Evolutionary conservation across 257 asterid species (phyloP).

Genomic region (Ajuga chamaepitys): DNA sequence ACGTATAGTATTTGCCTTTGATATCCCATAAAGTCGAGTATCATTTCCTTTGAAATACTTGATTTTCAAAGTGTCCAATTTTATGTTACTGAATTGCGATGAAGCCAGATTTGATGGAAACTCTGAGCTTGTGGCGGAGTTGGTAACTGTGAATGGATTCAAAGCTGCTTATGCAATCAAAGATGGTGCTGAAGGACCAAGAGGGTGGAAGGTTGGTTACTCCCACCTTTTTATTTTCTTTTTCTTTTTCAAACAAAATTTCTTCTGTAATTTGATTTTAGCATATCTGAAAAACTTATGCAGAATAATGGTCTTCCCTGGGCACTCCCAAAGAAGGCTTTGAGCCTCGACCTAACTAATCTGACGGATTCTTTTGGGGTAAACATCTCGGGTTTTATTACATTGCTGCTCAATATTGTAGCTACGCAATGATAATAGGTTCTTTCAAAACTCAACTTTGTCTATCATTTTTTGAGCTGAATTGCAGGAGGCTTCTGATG

Average conservation of each 20-base stretch:
- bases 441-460: background rate
- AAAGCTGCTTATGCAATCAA: slow-evolving; percentile 90
- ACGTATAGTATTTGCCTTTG: too few relatives aligned
- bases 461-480: background rate
- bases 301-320: slow-evolving; percentile 98
- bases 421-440: too few relatives aligned
- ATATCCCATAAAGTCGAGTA: background rate
- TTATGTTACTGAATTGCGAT: slow-evolving; percentile 37
- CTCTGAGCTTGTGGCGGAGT: slow-evolving; percentile 96
- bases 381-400: slow-evolving; percentile 1
- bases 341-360: slow-evolving; percentile 32
- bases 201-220: slow-evolving; percentile 70
- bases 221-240: background rate
- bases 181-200: slow-evolving; percentile 89
- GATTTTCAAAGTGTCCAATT: slow-evolving; percentile 7
- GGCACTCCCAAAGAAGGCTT: slow-evolving; percentile 55
- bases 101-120: slow-evolving; percentile 99
- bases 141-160: slow-evolving; percentile 85
- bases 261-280: background rate
- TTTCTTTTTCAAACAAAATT: background rate
- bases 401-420: background rate
- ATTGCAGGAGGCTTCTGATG: slow-evolving; percentile 56
- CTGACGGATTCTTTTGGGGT: slow-evolving; percentile 31
- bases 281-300: slow-evolving; percentile 16
- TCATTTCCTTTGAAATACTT: background rate